A percentile compares a stretch with the other conserved stretches of the same genome.
These are phyloP conservation scores for Podospora bellae-mahoneyi DNA, from an alignment of 495 filamentous ascomycete species.

Conservation along the genomic window DNA sequence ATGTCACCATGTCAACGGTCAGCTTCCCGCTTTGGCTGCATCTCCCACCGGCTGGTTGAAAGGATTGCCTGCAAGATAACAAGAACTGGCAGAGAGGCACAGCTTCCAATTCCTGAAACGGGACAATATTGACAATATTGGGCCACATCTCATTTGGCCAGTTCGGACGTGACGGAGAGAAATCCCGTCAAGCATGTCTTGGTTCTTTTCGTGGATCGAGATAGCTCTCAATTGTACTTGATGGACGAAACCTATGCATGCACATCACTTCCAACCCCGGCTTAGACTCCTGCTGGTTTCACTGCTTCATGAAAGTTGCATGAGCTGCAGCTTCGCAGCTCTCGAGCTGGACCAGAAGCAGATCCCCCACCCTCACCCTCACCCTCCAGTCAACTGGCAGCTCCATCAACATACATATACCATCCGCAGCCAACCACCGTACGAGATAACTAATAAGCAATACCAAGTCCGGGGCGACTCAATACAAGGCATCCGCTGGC, in stretches of 20 bases:
- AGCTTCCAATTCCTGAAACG: not conserved
- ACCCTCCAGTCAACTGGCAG: not conserved
- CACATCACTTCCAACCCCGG: not conserved
- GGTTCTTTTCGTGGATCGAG: not conserved
- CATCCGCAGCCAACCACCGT: not conserved
- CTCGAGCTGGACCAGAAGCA: not conserved
- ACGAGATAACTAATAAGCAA: not conserved
- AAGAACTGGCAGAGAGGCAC: not conserved
- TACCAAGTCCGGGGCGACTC: not conserved
- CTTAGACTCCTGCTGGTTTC: not conserved
- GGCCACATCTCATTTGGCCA: not conserved
- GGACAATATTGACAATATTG: not conserved
- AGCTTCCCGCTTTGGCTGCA: slow-evolving; percentile 11
- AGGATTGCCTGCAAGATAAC: not conserved
- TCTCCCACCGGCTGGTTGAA: not conserved
- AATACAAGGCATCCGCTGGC: not conserved
- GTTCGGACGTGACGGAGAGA: too few relatives aligned
- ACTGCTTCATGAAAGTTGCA: not conserved
- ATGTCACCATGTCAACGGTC: slow-evolving; percentile 23
- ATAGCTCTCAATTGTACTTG: not conserved
- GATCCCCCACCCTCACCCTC: not conserved
- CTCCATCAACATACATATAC: not conserved
- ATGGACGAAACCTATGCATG: not conserved
- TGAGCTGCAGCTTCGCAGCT: not conserved
- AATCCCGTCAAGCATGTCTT: not conserved